phyloP scores from a whole-genome alignment of 257 asterid genomes.

The Solanum okadae region DNA sequence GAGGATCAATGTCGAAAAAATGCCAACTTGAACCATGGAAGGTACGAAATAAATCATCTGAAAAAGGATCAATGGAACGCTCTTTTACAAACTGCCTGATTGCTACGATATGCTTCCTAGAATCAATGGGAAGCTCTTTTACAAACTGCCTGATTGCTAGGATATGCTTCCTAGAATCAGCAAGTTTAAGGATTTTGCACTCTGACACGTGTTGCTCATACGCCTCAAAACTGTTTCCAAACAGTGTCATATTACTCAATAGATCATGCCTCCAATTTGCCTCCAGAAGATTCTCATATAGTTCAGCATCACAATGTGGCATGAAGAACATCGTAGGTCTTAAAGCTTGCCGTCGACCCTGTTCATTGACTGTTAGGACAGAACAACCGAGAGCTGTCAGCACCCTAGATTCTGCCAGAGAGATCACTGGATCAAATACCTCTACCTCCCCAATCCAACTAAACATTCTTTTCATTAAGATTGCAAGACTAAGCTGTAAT shows the following conservation, averaged over 20 bases:
- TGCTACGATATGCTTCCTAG: constrained; percentile 47
- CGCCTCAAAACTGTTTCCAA: constrained; percentile 65
- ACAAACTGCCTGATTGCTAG: constrained; percentile 38
- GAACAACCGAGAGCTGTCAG: constrained; percentile 62
- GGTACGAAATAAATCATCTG: constrained; percentile 49
- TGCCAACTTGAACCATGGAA: constrained; percentile 76
- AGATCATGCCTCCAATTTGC: constrained; percentile 50
- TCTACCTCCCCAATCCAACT: constrained; percentile 71
- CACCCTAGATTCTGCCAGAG: constrained; percentile 56
- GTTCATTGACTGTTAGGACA: constrained; percentile 70
- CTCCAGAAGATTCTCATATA: constrained; percentile 64
- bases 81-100: constrained; percentile 39
- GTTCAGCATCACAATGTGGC: constrained; percentile 82
- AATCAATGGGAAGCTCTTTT: constrained; percentile 25
- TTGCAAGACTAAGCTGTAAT: constrained; percentile 65
- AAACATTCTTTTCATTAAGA: constrained; percentile 61
- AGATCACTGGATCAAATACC: constrained; percentile 79
- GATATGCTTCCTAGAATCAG: constrained; percentile 38
- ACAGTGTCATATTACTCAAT: constrained; percentile 29
- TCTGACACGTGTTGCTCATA: constrained; percentile 38
- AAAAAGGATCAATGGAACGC: constrained; percentile 11
- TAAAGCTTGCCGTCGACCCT: constrained; percentile 46
- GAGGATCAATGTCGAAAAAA: constrained; percentile 29
- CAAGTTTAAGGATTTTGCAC: constrained; percentile 12
- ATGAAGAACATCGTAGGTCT: constrained; percentile 76